Percentiles rank a stretch among this genome's conserved stretches.
These are phyloP conservation scores for Bassia scoparia DNA, from an alignment of 148 eudicot species.

Conservation along the genomic window DNA sequence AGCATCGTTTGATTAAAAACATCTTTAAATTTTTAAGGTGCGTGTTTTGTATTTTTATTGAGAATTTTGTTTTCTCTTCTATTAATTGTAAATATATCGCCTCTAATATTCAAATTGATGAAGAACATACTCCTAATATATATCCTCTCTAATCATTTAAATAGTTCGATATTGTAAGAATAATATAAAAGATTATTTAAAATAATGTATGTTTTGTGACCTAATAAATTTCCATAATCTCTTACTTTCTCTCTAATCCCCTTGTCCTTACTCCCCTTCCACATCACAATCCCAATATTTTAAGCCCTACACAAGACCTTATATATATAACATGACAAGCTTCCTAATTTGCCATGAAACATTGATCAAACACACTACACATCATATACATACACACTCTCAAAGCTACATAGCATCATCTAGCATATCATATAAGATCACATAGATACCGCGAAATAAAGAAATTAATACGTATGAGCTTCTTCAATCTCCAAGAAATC, in stretches of 20 bases:
- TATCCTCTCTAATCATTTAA: too few species aligned
- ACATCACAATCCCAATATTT: conserved; percentile 3
- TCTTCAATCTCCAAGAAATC: conserved; percentile 27
- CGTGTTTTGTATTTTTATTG: too few species aligned
- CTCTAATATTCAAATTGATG: too few species aligned
- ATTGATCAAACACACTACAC: neutral
- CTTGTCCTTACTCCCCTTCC: conserved; percentile 8
- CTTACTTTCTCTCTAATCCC: neutral
- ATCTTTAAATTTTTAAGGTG: too few species aligned
- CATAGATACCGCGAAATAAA: neutral
- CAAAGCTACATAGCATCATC: neutral
- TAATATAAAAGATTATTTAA: too few species aligned
- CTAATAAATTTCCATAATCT: too few species aligned
- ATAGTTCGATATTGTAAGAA: too few species aligned
- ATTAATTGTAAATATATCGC: too few species aligned
- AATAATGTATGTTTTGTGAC: too few species aligned
- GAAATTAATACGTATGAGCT: conserved; percentile 16
- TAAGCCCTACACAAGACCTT: conserved; percentile 6
- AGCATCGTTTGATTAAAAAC: too few species aligned
- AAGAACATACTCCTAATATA: too few species aligned
- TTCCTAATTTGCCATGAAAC: neutral
- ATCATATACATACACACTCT: neutral
- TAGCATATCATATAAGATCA: conserved; percentile 12
- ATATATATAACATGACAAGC: conserved; percentile 5
- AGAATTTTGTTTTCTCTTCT: too few species aligned